phyloP scores from a whole-genome alignment of 2,329 filamentous ascomycete species.

The Lecanicillium sp. region DNA sequence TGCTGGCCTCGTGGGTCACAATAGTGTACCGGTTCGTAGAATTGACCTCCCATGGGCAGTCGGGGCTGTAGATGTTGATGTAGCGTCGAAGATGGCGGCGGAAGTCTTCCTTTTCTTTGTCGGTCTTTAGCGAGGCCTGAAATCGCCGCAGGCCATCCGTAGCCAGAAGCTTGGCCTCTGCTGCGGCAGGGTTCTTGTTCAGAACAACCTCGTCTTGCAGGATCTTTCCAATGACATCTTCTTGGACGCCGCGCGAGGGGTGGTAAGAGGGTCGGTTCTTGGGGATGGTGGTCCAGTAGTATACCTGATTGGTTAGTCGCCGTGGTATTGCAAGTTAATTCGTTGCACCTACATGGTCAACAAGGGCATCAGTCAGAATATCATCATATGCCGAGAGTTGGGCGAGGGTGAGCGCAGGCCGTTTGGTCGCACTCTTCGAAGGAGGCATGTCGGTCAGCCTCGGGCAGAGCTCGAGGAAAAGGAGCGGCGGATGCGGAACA shows the following conservation, averaged over 20 bases:
- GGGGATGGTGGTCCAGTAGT: conserved; percentile 93
- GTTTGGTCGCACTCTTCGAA: conserved; percentile 40
- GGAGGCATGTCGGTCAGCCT: conserved; percentile 29
- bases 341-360: conserved; percentile 75
- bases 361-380: conserved; percentile 86
- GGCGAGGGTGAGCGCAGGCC: conserved; percentile 72
- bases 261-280: conserved; percentile 89
- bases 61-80: conserved; percentile 84
- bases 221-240: conserved; percentile 55
- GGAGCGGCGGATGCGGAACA: too few species aligned
- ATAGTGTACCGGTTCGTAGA: conserved; percentile 95
- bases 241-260: conserved; percentile 70
- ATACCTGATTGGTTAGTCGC: conserved; percentile 53
- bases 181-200: conserved; percentile 62
- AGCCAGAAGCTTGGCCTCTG: conserved; percentile 66
- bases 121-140: conserved; percentile 58
- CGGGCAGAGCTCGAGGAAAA: too few species aligned
- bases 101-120: conserved; percentile 82
- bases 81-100: conserved; percentile 81
- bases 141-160: conserved; percentile 72
- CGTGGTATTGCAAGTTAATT: not conserved
- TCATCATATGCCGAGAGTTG: conserved; percentile 94
- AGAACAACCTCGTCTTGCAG: conserved; percentile 64
- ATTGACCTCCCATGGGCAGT: conserved; percentile 87
- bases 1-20: conserved; percentile 77